These are phyloP conservation scores for Fraxinus xanthoxyloides DNA, from an alignment of 305 asterid genomes.

Conservation along the genomic window DNA sequence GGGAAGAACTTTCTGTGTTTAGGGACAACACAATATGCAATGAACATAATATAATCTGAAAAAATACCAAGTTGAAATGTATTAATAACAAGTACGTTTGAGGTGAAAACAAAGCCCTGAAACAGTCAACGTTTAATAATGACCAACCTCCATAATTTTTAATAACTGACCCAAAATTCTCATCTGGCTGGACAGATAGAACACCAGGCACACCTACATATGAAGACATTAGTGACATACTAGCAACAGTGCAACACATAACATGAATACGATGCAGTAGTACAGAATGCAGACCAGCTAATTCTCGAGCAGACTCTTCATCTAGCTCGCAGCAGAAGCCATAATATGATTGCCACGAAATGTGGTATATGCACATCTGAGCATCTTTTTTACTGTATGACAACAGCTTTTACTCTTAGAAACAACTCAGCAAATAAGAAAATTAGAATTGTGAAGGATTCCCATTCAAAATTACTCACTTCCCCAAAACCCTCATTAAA, in stretches of 20 bases:
- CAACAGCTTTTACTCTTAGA: conserved; percentile 23
- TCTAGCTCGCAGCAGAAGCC: conserved; percentile 90
- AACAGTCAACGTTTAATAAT: conserved; percentile 4
- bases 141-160: conserved; percentile 74
- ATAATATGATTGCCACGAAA: conserved; percentile 63
- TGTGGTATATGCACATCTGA: conserved; percentile 86
- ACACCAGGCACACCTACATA: conserved; percentile 73
- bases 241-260: conserved; percentile 3
- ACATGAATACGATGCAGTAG: neutral
- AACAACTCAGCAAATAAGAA: neutral
- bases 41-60: neutral
- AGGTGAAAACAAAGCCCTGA: neutral
- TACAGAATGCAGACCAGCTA: conserved; percentile 56
- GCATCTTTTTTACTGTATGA: conserved; percentile 71
- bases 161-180: conserved; percentile 51
- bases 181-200: conserved; percentile 63
- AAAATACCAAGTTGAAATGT: neutral
- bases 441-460: neutral
- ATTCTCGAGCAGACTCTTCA: conserved; percentile 63
- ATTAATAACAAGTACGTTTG: neutral
- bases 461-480: conserved; percentile 44
- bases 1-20: neutral
- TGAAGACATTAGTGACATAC: conserved; percentile 6
- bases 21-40: neutral
- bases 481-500: conserved; percentile 68